These are phyloP conservation scores for Globisporangium mamillatum DNA, from an alignment of 352 stramenopile species.

Conservation along the genomic window DNA sequence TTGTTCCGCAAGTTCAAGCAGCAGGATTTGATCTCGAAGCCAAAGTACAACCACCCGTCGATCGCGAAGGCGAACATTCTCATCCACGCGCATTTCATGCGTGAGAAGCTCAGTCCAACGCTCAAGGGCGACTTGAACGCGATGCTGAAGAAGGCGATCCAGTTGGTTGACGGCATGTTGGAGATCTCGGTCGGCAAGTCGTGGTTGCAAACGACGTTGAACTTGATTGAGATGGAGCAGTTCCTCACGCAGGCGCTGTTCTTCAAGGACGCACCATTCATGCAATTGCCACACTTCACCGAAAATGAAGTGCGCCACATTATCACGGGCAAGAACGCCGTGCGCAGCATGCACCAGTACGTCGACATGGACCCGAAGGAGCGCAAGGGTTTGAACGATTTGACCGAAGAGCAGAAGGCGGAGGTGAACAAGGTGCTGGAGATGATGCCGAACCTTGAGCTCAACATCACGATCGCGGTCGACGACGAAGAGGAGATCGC, in stretches of 20 bases:
- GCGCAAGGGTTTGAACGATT: slow-evolving; percentile 91
- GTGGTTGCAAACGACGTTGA: slow-evolving; percentile 93
- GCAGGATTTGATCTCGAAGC: slow-evolving; percentile 76
- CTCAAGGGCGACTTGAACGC: slow-evolving; percentile 89
- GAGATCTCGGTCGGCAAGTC: slow-evolving; percentile 96
- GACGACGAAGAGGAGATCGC: slow-evolving; percentile 94
- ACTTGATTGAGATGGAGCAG: slow-evolving; percentile 97
- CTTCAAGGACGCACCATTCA: slow-evolving; percentile 89
- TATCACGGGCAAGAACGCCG: slow-evolving; percentile 89
- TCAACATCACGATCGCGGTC: slow-evolving; percentile 90
- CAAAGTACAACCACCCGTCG: slow-evolving; percentile 81
- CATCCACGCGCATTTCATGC: slow-evolving; percentile 94
- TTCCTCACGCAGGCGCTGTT: slow-evolving; percentile 96
- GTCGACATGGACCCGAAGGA: slow-evolving; percentile 86
- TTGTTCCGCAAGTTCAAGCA: slow-evolving; percentile 82
- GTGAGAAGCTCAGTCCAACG: slow-evolving; percentile 71
- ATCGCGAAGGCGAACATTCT: slow-evolving; percentile 88
- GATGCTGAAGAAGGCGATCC: slow-evolving; percentile 95
- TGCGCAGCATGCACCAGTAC: slow-evolving; percentile 94
- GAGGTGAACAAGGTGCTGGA: slow-evolving; percentile 93
- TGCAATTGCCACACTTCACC: slow-evolving; percentile 90
- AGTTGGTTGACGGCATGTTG: slow-evolving; percentile 98
- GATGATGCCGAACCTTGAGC: slow-evolving; percentile 94
- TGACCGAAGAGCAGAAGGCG: slow-evolving; percentile 89
- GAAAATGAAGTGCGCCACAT: slow-evolving; percentile 91